Percentiles rank a stretch among this genome's conserved stretches.
Conservation (phyloP, 441 rosid species). For the Manihot esculenta region DNA sequence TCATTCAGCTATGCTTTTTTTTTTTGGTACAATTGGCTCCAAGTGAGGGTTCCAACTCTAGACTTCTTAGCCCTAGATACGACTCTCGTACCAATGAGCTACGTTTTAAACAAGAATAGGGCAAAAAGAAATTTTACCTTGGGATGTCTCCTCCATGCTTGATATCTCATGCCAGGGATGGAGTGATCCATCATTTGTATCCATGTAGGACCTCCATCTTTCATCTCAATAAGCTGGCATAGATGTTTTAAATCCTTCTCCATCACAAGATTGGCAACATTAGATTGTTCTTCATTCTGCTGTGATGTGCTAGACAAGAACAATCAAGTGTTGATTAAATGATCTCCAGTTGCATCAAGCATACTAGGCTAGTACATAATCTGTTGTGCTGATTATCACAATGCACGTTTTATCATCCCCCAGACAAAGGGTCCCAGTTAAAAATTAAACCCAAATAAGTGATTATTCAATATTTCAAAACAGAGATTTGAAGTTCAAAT, state of each 20-base stretch:
- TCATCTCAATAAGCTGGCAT: constrained; percentile 57
- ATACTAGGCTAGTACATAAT: background rate
- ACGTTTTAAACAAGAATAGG: background rate
- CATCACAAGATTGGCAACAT: constrained; percentile 35
- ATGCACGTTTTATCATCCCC: background rate
- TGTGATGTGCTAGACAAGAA: constrained; percentile 34
- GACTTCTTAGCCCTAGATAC: no score
- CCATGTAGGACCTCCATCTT: constrained; percentile 75
- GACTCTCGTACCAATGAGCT: no score
- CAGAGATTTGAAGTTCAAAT: no score
- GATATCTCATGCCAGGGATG: constrained; percentile 57
- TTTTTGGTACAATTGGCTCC: no score
- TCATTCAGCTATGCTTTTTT: background rate
- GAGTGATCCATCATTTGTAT: constrained; percentile 73
- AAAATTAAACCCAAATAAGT: background rate
- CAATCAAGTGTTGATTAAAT: constrained; percentile 13
- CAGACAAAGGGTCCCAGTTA: no score
- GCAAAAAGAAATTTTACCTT: constrained; percentile 36
- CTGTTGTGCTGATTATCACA: background rate
- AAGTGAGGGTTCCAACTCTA: no score
- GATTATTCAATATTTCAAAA: background rate
- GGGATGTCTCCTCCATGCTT: constrained; percentile 78
- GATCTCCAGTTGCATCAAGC: background rate
- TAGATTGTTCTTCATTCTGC: constrained; percentile 37
- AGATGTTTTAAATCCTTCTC: constrained; percentile 59